Percentiles rank a stretch among this genome's conserved stretches.
These are phyloP conservation scores for Agaricus blazei DNA, from an alignment of 768 basidiomycete species.

Conservation along the genomic window DNA sequence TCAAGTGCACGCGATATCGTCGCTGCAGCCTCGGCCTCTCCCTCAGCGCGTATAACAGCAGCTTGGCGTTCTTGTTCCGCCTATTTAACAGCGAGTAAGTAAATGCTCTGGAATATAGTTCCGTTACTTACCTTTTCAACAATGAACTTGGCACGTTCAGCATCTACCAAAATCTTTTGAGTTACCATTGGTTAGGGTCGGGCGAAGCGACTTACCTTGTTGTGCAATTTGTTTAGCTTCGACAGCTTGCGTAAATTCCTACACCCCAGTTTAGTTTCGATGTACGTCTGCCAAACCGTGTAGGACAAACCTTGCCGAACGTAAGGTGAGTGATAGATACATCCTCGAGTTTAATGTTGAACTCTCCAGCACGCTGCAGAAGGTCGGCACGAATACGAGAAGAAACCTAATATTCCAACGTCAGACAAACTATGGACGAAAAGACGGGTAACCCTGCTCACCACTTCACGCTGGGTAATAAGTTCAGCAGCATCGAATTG, in stretches of 20 bases:
- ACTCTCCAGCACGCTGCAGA: constrained; percentile 90
- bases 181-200: background rate
- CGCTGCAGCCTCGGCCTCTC: constrained; percentile 94
- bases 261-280: constrained; percentile 3
- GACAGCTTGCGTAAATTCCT: constrained; percentile 98
- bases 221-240: constrained; percentile 99
- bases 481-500: constrained; percentile 97
- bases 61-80: constrained; percentile 99
- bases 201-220: constrained; percentile 57
- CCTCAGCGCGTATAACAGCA: constrained; percentile 95
- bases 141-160: constrained; percentile 97
- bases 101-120: background rate
- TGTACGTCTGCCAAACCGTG: background rate
- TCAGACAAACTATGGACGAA: background rate
- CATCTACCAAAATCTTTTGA: constrained; percentile 49
- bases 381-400: constrained; percentile 91
- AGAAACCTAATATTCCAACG: constrained; percentile 53
- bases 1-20: constrained; percentile 90
- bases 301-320: constrained; percentile 66
- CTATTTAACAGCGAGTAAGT: constrained; percentile 33
- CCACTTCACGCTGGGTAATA: constrained; percentile 97
- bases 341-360: constrained; percentile 93
- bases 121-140: constrained; percentile 78
- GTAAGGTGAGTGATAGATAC: constrained; percentile 93
- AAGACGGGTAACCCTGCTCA: constrained; percentile 32